Evolutionary conservation across 208 protist species (phyloP).

Genomic region (Balamuthia mandrillaris): DNA sequence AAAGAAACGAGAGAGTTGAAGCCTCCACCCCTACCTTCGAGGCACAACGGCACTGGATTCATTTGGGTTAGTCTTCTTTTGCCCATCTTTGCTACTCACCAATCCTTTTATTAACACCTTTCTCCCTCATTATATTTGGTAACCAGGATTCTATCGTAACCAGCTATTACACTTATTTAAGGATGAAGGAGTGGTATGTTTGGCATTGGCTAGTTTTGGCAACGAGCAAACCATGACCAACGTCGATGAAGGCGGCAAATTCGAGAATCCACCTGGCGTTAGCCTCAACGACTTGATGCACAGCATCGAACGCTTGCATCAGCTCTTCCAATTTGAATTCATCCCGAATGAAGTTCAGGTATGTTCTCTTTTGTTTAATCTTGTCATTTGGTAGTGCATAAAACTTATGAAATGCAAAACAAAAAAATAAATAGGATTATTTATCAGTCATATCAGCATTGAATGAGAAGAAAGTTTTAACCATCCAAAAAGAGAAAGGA

Average conservation of each 20-base stretch:
- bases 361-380: neutral
- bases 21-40: slow-evolving; percentile 10
- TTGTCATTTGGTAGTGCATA: neutral
- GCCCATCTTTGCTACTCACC: neutral
- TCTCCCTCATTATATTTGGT: neutral
- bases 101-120: neutral
- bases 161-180: slow-evolving; percentile 45
- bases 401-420: neutral
- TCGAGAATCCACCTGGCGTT: neutral
- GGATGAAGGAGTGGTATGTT: slow-evolving; percentile 25
- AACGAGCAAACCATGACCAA: neutral
- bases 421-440: neutral
- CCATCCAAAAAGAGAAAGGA: neutral
- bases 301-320: neutral
- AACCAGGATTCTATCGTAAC: slow-evolving; percentile 44
- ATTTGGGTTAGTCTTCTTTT: neutral
- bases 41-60: neutral
- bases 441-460: slow-evolving; percentile 2
- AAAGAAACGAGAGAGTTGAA: slow-evolving; percentile 20
- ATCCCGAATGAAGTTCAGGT: neutral
- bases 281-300: neutral
- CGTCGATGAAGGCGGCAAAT: neutral
- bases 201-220: slow-evolving; percentile 13
- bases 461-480: neutral
- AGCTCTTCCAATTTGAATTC: slow-evolving; percentile 34